These are phyloP conservation scores for Cyberlindnera euphorbiiphila DNA, from an alignment of 805 yeast species.

Conservation along the genomic window DNA sequence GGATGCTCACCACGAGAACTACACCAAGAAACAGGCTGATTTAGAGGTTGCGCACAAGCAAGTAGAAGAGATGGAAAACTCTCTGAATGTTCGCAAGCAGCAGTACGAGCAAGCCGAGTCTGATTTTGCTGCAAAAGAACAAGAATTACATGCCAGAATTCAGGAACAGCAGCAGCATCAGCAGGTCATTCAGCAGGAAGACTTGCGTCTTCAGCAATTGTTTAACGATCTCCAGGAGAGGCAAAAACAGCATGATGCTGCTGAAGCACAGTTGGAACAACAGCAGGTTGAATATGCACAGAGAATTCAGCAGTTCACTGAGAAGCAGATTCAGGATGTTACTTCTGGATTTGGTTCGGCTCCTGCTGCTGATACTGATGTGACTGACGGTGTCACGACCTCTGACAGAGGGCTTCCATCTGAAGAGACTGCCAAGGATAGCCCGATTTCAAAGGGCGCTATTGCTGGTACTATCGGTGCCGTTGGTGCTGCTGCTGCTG, in stretches of 20 bases:
- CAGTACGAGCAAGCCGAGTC: constrained; percentile 17
- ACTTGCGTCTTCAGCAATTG: constrained; percentile 32
- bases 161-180: constrained; percentile 35
- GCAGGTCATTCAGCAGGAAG: constrained; percentile 34
- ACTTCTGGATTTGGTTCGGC: constrained; percentile 17
- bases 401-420: constrained; percentile 1
- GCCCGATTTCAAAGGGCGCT: constrained; percentile 25
- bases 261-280: constrained; percentile 37
- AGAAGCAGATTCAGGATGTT: constrained; percentile 36
- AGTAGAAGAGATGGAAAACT: constrained; percentile 36
- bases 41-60: constrained; percentile 28
- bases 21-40: constrained; percentile 34
- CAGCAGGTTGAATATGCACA: constrained; percentile 36
- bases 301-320: constrained; percentile 36
- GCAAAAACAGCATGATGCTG: constrained; percentile 35
- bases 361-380: constrained; percentile 16
- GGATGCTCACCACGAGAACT: constrained; percentile 36
- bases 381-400: background rate
- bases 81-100: constrained; percentile 30
- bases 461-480: constrained; percentile 27
- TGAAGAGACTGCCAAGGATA: constrained; percentile 12
- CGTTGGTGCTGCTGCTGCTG: constrained; percentile 24
- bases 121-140: constrained; percentile 19
- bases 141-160: constrained; percentile 32
- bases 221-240: constrained; percentile 34